These are phyloP conservation scores for Craspedostauros australis DNA, from an alignment of 108 stramenopile genomes.

Conservation along the genomic window DNA sequence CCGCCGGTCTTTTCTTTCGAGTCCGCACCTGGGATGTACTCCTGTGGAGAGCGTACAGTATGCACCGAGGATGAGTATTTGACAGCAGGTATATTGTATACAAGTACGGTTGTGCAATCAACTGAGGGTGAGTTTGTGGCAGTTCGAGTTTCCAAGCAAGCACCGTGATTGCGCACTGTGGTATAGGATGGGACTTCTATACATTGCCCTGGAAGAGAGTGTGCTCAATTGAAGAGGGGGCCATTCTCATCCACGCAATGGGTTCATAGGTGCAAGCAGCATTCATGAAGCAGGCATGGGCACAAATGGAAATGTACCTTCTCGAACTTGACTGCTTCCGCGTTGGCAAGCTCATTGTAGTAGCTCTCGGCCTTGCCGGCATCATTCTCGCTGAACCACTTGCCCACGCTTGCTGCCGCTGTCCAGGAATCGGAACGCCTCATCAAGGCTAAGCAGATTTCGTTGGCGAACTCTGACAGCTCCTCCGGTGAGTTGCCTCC, in stretches of 20 bases:
- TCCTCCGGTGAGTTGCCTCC: slow-evolving; percentile 38
- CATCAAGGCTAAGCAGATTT: slow-evolving; percentile 59
- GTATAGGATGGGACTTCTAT: too few relatives aligned
- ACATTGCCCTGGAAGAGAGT: too few relatives aligned
- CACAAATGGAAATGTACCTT: too few relatives aligned
- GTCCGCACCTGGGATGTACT: slow-evolving; percentile 45
- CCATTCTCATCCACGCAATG: too few relatives aligned
- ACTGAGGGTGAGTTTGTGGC: too few relatives aligned
- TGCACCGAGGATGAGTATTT: background rate
- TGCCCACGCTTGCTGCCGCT: slow-evolving; percentile 46
- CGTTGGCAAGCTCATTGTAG: slow-evolving; percentile 65
- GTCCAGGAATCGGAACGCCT: slow-evolving; percentile 65
- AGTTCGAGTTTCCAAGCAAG: too few relatives aligned
- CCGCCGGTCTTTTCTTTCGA: slow-evolving; percentile 23
- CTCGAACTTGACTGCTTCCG: slow-evolving; percentile 66
- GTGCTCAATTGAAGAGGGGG: too few relatives aligned
- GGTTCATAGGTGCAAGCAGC: too few relatives aligned
- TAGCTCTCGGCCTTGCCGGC: slow-evolving; percentile 60
- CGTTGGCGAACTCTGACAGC: slow-evolving; percentile 49
- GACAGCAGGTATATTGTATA: background rate
- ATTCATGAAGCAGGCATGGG: too few relatives aligned
- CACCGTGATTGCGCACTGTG: too few relatives aligned
- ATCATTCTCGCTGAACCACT: slow-evolving; percentile 65
- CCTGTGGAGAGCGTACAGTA: slow-evolving; percentile 16
- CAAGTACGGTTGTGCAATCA: too few relatives aligned